A percentile compares a stretch with the other conserved stretches of the same genome.
phyloP scores from a whole-genome alignment of 768 basidiomycete genomes.

The Calocybe indica region DNA sequence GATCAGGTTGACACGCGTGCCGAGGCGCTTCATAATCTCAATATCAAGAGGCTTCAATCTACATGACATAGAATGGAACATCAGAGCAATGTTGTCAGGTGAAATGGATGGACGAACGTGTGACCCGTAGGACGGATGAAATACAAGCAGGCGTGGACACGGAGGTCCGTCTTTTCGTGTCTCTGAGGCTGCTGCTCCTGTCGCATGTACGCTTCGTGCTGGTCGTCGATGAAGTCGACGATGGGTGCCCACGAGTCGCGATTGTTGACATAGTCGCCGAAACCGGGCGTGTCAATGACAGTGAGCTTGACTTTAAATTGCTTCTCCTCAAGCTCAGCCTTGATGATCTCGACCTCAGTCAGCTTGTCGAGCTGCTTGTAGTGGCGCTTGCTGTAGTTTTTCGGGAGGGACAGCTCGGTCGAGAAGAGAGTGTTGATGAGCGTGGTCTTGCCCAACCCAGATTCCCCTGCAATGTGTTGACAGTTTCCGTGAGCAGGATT shows the following conservation, averaged over 20 bases:
- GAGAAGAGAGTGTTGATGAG: constrained; percentile 99
- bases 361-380: constrained; percentile 98
- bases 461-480: constrained; percentile 61
- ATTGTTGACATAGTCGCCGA: constrained; percentile 99
- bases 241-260: constrained; percentile 98
- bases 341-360: constrained; percentile 98
- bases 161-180: constrained; percentile 86
- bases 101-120: constrained; percentile 56
- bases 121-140: constrained; percentile 96
- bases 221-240: constrained; percentile 96
- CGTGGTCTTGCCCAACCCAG: constrained; percentile 94
- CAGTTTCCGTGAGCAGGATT: background rate
- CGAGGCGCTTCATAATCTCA: constrained; percentile 99
- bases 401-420: constrained; percentile 87
- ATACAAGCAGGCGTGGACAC: constrained; percentile 96
- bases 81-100: background rate
- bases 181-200: constrained; percentile 99
- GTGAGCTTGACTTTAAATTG: constrained; percentile 99
- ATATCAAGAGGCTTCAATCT: constrained; percentile 97
- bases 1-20: constrained; percentile 96
- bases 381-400: constrained; percentile 87
- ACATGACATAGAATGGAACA: constrained; percentile 3
- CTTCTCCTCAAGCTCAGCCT: constrained; percentile 98
- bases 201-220: constrained; percentile 92
- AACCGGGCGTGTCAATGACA: constrained; percentile 98